Evolutionary conservation across 345 rosid species (phyloP), one percentile per base, ranked within the genome.

Genomic region (Psidium guajava): DNA sequence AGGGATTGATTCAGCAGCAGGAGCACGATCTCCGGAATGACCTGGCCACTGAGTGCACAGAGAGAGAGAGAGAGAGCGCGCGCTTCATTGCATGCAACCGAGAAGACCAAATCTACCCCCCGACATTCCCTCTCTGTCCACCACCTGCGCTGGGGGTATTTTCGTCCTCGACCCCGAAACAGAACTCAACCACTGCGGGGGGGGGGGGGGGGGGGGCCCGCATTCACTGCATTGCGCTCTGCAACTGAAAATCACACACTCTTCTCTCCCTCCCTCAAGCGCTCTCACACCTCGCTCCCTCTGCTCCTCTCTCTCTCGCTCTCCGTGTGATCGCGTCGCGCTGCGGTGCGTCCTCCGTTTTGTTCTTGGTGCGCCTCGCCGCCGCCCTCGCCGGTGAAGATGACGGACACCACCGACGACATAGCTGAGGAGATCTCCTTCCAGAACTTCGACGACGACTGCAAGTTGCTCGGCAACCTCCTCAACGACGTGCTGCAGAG

Each of bases 401-500:
- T 97, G 99, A 96, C 98, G 91, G 99, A 96, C 88, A 94, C 96
- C 5, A 97, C 98, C 27, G 98, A 97, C 88, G 99, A 97, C 87
- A 95, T 96, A 84, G 96, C 98, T 0, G 98, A 97, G 90, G 98
- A 91, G 85, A 96, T 97, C 85, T 95, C 98, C 55, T 97, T 96
- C 85, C 99, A 96, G 85, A 93, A 93, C 92, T 97, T 92, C 86
- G 99, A 97, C 11, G 99, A 96, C 82, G 98, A 96, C 81, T 96
- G 98, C 87, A 96, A 97, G 90, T 97, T 97, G 83, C 96, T 97
- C 11, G 95, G 98, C 1, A 97, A 91, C 90, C 94, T 96, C 83
- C 88, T 97, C 85, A 91, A 95, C 89, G 99, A 96, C 59, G 98
- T 95, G 50, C 90, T 96, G 88, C 99, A 92, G 87, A 87, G 96